Percentiles rank a stretch among this genome's conserved stretches.
These are phyloP conservation scores for Yamadazyma diospyri DNA, from an alignment of 1,139 yeast genomes.

Conservation along the genomic window DNA sequence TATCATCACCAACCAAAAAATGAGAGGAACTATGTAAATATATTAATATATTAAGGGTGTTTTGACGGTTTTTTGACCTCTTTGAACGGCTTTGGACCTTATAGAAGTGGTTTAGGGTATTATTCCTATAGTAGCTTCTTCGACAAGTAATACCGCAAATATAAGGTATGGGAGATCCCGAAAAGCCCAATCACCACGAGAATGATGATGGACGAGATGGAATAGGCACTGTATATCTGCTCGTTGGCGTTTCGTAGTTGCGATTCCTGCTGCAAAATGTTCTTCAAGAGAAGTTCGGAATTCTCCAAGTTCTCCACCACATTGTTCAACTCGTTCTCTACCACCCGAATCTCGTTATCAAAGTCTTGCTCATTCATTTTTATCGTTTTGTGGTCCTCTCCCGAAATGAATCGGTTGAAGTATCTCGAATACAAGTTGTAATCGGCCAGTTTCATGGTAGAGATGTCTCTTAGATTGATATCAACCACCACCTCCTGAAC, in stretches of 20 bases:
- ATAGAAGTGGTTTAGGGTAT: no score
- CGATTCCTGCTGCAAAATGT: slow-evolving; percentile 33
- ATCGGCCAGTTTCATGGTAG: slow-evolving; percentile 32
- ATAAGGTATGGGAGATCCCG: slow-evolving; percentile 30
- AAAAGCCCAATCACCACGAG: slow-evolving; percentile 25
- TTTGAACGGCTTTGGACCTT: no score
- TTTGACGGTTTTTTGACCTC: no score
- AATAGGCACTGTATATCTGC: slow-evolving; percentile 33
- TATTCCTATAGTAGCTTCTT: slow-evolving; percentile 6
- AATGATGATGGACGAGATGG: slow-evolving; percentile 24
- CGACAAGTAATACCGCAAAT: slow-evolving; percentile 25
- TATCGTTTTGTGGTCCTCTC: slow-evolving; percentile 11
- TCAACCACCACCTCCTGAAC: slow-evolving; percentile 30
- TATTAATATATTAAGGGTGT: slow-evolving; percentile 1
- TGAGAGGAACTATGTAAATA: slow-evolving; percentile 50
- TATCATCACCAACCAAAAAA: slow-evolving; percentile 66
- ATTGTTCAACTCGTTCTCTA: slow-evolving; percentile 30
- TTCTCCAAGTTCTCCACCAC: slow-evolving; percentile 28
- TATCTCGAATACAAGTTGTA: slow-evolving; percentile 35
- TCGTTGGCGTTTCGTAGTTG: slow-evolving; percentile 40
- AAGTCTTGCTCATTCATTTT: slow-evolving; percentile 31
- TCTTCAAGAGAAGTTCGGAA: slow-evolving; percentile 25
- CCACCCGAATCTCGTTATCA: slow-evolving; percentile 25
- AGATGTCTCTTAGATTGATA: slow-evolving; percentile 35
- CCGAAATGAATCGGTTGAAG: slow-evolving; percentile 23